Evolutionary conservation across 805 yeast species (phyloP).

Genomic region (Teunomyces cretensis): DNA sequence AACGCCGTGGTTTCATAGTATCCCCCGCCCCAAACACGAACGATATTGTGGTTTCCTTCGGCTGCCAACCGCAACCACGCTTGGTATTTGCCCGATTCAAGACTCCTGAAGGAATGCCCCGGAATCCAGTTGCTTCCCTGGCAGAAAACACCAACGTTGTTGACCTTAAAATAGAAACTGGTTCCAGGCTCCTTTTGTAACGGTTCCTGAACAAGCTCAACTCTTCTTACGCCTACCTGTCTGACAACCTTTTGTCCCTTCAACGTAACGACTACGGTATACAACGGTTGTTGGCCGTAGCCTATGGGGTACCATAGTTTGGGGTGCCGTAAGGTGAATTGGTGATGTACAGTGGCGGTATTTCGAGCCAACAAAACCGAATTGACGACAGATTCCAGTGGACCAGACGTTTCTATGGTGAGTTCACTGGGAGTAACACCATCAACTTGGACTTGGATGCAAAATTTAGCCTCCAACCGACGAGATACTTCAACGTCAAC

Average conservation of each 20-base stretch:
- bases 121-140: conserved; percentile 53
- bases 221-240: not conserved
- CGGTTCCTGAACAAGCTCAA: not conserved
- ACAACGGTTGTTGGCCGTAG: not conserved
- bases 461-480: not conserved
- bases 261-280: conserved; percentile 8
- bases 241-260: not conserved
- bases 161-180: conserved; percentile 44
- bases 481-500: not conserved
- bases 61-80: conserved; percentile 34
- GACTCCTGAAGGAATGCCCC: conserved; percentile 39
- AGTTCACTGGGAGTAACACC: not conserved
- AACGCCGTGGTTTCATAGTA: conserved; percentile 42
- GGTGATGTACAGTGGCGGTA: not conserved
- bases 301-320: not conserved
- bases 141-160: conserved; percentile 36
- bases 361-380: not conserved
- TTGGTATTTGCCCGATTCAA: conserved; percentile 35
- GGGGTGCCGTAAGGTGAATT: not conserved
- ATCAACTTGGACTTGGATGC: not conserved
- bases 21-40: conserved; percentile 54
- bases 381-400: not conserved
- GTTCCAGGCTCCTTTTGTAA: conserved; percentile 28
- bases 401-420: no score
- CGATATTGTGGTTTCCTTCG: conserved; percentile 44